These are phyloP conservation scores for Pholiota microspora DNA, from an alignment of 768 basidiomycete species.

Conservation along the genomic window DNA sequence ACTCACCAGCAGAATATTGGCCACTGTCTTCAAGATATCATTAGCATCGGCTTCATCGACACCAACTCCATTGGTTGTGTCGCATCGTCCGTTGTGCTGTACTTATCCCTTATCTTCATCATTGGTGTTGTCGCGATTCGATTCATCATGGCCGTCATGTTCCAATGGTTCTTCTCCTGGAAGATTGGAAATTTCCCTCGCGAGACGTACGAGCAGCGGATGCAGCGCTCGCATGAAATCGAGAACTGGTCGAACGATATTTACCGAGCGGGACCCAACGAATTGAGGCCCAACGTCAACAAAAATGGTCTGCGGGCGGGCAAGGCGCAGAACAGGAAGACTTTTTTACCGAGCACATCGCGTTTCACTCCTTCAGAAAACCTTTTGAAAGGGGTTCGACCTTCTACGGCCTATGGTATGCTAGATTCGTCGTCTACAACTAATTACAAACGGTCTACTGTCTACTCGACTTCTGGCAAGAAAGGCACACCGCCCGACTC, in stretches of 20 bases:
- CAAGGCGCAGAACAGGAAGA: slow-evolving; percentile 49
- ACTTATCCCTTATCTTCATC: slow-evolving; percentile 94
- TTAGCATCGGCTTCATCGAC: slow-evolving; percentile 92
- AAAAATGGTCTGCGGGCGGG: slow-evolving; percentile 55
- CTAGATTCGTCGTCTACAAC: slow-evolving; percentile 51
- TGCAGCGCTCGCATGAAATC: slow-evolving; percentile 86
- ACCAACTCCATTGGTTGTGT: slow-evolving; percentile 94
- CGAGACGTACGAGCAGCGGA: slow-evolving; percentile 91
- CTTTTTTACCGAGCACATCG: slow-evolving; percentile 66
- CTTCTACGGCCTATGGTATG: slow-evolving; percentile 64
- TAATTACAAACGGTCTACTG: slow-evolving; percentile 59
- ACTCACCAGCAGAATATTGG: slow-evolving; percentile 65
- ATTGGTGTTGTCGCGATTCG: slow-evolving; percentile 94
- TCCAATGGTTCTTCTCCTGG: slow-evolving; percentile 98
- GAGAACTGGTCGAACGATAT: slow-evolving; percentile 98
- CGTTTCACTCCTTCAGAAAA: slow-evolving; percentile 76
- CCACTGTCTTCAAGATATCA: slow-evolving; percentile 81
- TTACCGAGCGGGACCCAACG: slow-evolving; percentile 87
- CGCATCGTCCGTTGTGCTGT: slow-evolving; percentile 91
- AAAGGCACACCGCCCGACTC: slow-evolving; percentile 73
- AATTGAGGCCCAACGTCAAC: slow-evolving; percentile 85
- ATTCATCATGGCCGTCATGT: slow-evolving; percentile 95
- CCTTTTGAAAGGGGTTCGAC: slow-evolving; percentile 53
- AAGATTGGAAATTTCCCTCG: slow-evolving; percentile 89
- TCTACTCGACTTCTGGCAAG: slow-evolving; percentile 44